phyloP scores from a whole-genome alignment of 116 monocot genomes.

The Phalaenopsis hybrid region DNA sequence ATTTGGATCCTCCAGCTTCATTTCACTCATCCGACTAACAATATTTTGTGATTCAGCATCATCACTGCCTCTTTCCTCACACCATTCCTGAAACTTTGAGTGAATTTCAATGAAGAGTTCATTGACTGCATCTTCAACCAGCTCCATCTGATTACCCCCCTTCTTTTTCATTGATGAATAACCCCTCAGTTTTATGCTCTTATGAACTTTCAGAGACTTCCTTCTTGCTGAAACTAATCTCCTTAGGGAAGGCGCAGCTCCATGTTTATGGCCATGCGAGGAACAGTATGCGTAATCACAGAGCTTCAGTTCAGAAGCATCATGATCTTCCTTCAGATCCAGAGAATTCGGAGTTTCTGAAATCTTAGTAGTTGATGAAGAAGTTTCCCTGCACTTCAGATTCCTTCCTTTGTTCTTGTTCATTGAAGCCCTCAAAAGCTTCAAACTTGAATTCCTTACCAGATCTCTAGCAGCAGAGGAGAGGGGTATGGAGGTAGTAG shows the following conservation, averaged over 20 bases:
- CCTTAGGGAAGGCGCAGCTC: slow-evolving; percentile 9
- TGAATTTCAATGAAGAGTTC: slow-evolving; percentile 42
- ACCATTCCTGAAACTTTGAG: slow-evolving; percentile 6
- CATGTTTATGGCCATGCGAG: slow-evolving; percentile 17
- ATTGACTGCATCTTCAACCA: slow-evolving; percentile 12
- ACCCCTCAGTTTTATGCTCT: slow-evolving; percentile 27
- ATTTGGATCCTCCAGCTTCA: background rate
- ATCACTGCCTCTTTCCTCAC: background rate
- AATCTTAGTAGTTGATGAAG: slow-evolving; percentile 12
- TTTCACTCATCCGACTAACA: background rate
- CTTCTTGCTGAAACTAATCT: slow-evolving; percentile 16
- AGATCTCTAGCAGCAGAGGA: slow-evolving; percentile 3
- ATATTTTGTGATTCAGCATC: background rate
- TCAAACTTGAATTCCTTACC: slow-evolving; percentile 18
- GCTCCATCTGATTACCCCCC: background rate
- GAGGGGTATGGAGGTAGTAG: background rate
- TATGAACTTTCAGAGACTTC: slow-evolving; percentile 16
- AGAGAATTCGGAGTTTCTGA: slow-evolving; percentile 13
- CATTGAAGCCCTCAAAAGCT: slow-evolving; percentile 13
- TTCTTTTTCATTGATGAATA: slow-evolving; percentile 7
- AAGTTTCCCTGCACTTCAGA: slow-evolving; percentile 6
- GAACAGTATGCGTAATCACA: slow-evolving; percentile 36
- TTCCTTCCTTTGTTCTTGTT: slow-evolving; percentile 15
- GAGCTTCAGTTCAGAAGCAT: slow-evolving; percentile 13
- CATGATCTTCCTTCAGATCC: slow-evolving; percentile 8